phyloP scores from a whole-genome alignment of 371 early-diverging fungal species.

The Dichotomocladium elegans region DNA sequence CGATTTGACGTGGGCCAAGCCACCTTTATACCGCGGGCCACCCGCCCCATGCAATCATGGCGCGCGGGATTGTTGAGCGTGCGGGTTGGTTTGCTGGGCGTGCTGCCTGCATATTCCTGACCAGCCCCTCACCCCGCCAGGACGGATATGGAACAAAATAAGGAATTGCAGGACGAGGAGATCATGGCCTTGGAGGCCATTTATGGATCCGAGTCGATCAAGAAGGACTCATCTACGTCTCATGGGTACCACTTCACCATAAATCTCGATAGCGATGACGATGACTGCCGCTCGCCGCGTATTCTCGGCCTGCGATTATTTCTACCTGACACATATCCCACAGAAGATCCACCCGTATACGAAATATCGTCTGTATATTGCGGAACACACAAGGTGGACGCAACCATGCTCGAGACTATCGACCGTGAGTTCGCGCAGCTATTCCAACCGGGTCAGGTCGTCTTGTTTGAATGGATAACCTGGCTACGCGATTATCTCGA shows the following conservation, averaged over 20 bases:
- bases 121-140: too few species aligned
- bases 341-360: slow-evolving; percentile 60
- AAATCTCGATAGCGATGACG: slow-evolving; percentile 30
- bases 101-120: too few species aligned
- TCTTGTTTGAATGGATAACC: slow-evolving; percentile 73
- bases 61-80: too few species aligned
- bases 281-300: slow-evolving; percentile 28
- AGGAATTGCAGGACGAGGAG: slow-evolving; percentile 36
- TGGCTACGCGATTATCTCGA: slow-evolving; percentile 65
- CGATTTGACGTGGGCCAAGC: too few species aligned
- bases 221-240: slow-evolving; percentile 9
- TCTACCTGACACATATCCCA: slow-evolving; percentile 69
- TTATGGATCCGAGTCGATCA: slow-evolving; percentile 29
- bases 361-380: slow-evolving; percentile 68
- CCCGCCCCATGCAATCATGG: too few species aligned
- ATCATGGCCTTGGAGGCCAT: slow-evolving; percentile 37
- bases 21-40: too few species aligned
- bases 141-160: too few species aligned
- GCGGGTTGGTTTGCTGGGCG: too few species aligned
- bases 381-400: slow-evolving; percentile 48
- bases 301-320: slow-evolving; percentile 46
- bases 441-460: slow-evolving; percentile 67
- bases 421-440: slow-evolving; percentile 49
- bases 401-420: slow-evolving; percentile 41
- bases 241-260: slow-evolving; percentile 26